These are phyloP conservation scores for Dryas drummondii DNA, from an alignment of 306 rosid genomes.

Conservation along the genomic window DNA sequence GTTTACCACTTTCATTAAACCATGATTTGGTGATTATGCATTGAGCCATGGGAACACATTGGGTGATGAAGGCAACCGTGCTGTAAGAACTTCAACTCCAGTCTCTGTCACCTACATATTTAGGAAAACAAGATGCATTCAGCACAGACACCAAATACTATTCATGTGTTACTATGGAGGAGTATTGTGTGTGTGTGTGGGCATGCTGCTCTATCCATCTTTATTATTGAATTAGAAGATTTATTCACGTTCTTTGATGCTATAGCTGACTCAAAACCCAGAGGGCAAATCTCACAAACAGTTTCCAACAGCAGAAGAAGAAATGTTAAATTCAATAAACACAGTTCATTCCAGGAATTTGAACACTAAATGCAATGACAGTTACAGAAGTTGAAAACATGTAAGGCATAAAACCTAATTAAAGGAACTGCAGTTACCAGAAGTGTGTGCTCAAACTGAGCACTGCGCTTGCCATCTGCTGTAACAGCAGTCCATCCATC, in stretches of 20 bases:
- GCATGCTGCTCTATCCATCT: background rate
- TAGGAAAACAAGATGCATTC: background rate
- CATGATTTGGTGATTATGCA: constrained; percentile 23
- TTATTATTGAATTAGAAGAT: background rate
- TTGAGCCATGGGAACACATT: constrained; percentile 75
- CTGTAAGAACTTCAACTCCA: constrained; percentile 92
- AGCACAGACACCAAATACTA: background rate
- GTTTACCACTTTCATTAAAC: background rate
- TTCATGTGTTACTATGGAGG: background rate
- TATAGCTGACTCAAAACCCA: background rate
- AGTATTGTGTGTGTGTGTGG: too few relatives aligned
- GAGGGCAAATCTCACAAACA: background rate
- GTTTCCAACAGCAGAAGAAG: background rate
- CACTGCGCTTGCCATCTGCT: constrained; percentile 88
- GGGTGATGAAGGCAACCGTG: constrained; percentile 76
- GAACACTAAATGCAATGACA: background rate
- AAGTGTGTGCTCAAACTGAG: constrained; percentile 96
- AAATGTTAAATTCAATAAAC: background rate
- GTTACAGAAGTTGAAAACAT: background rate
- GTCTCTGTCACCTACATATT: constrained; percentile 71
- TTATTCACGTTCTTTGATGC: background rate
- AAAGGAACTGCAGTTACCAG: constrained; percentile 50
- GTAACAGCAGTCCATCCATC: constrained; percentile 94
- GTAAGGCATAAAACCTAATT: background rate
- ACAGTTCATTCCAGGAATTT: background rate